Evolutionary conservation across 129 eudicot species (phyloP), one percentile per base, ranked within the genome.

Genomic region (Erigeron canadensis): DNA sequence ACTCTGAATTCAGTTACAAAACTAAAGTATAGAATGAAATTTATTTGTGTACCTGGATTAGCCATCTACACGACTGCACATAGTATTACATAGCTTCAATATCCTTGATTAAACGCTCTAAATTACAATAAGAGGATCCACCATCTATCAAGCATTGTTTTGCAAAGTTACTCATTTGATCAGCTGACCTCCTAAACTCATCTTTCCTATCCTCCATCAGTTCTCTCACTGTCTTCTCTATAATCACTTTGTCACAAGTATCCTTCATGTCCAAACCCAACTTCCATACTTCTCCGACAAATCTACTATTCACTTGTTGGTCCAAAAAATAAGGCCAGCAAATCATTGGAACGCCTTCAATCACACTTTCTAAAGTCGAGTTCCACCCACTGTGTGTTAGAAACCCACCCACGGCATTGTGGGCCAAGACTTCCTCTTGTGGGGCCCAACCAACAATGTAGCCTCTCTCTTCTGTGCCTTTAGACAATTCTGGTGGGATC

Each of bases 351-450:
- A 74, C 79, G 0, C 95, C 89, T 10, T 81, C 82, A 11, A 58
- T 45, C 48, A 82, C 78, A 44, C 88, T 51, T 71, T 84, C 89
- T 13, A 87, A 19, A 15, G 82, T 82, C 34, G 86, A 84, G 67
- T 87, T 84, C 89, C 89, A 87, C 45, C 89, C 89, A 43, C 82
- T 65, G 37, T 84, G 89, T 17, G 83, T 84, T 43, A 87, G 64
- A 70, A 87, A 87, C 78, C 84, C 89, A 42, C 89, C 85, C 10
- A 87, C 70, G 0, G 89, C 80, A 11, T 11, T 10, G n/a, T 87
- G 94, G 75, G 83, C 84, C 80, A 82, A 34, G 10, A 84, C 80
- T 53, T 81, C 87, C 79, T 81, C 93, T 55, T 87, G 89, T 17
- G 89, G 87, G 3, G 81, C 85, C 94, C 89, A 87, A 19, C 77